Percentiles rank a stretch among this genome's conserved stretches.
These are phyloP conservation scores for Ophioceras dolichostomum DNA, from an alignment of 2,329 filamentous ascomycete species.

Conservation along the genomic window DNA sequence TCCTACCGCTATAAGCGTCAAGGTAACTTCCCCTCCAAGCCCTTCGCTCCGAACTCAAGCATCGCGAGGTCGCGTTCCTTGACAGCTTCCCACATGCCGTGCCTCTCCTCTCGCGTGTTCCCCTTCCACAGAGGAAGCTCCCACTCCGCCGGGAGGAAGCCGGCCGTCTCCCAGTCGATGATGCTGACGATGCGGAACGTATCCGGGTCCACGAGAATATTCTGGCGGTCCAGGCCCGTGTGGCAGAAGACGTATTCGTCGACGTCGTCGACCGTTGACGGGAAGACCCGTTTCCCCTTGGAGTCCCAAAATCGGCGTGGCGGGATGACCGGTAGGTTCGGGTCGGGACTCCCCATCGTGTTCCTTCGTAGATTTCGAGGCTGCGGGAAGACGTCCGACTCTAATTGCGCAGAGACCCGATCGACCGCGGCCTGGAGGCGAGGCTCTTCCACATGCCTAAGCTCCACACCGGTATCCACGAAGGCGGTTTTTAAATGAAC, in stretches of 20 bases:
- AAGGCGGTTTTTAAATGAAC: no score
- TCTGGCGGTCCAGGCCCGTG: conserved; percentile 10
- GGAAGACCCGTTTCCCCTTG: neutral
- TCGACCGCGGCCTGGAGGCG: no score
- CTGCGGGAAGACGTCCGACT: conserved; percentile 1
- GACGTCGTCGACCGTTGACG: neutral
- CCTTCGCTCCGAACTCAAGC: no score
- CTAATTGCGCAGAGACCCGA: no score
- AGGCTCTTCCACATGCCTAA: no score
- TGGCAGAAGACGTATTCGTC: conserved; percentile 10
- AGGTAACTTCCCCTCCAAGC: no score
- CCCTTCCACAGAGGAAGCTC: conserved; percentile 8
- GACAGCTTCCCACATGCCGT: no score
- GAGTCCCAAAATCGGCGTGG: neutral
- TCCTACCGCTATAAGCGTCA: no score
- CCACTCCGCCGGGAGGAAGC: conserved; percentile 13
- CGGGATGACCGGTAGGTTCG: neutral
- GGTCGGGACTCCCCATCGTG: conserved; percentile 1
- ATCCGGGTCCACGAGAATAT: conserved; percentile 11
- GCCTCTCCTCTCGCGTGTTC: no score
- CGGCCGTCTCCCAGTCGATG: conserved; percentile 14
- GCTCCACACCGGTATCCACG: no score
- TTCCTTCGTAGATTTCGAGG: neutral
- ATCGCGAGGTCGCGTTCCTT: no score
- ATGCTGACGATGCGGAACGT: conserved; percentile 11